These are phyloP conservation scores for Cyberlindnera petersonii DNA, from an alignment of 805 yeast species.

Conservation along the genomic window DNA sequence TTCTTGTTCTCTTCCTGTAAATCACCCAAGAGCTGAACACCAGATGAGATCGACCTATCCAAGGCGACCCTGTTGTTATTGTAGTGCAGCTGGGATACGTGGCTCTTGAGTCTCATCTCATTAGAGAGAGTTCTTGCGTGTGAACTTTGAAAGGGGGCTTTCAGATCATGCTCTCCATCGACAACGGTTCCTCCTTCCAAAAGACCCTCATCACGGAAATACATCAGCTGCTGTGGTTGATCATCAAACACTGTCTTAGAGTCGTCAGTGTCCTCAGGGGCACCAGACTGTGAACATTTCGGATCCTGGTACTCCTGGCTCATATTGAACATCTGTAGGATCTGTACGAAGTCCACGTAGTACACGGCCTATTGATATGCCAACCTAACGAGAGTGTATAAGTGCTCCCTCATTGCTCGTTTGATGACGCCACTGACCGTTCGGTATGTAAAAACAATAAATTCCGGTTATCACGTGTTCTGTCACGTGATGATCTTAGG, in stretches of 20 bases:
- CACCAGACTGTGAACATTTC: not conserved
- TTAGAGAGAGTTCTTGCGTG: conserved; percentile 28
- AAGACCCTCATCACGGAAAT: conserved; percentile 25
- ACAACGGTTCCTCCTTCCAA: conserved; percentile 27
- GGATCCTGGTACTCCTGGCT: conserved; percentile 9
- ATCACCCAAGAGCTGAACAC: conserved; percentile 47
- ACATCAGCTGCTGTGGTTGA: conserved; percentile 22
- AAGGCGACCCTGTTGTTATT: conserved; percentile 67
- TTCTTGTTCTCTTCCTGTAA: conserved; percentile 51
- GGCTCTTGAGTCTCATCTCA: conserved; percentile 41
- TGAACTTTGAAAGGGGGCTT: conserved; percentile 5
- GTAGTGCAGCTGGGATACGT: conserved; percentile 70
- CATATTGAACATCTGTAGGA: too few relatives aligned
- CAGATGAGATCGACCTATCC: conserved; percentile 54
- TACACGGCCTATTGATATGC: too few relatives aligned
- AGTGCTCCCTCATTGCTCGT: too few relatives aligned
- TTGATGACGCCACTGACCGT: too few relatives aligned
- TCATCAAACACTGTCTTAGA: conserved; percentile 19
- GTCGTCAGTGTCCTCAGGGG: conserved; percentile 16
- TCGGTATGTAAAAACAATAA: too few relatives aligned
- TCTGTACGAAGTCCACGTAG: too few relatives aligned
- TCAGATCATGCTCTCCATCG: conserved; percentile 21
- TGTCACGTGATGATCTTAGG: too few relatives aligned
- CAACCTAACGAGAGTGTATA: too few relatives aligned
- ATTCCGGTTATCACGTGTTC: too few relatives aligned